Percentiles rank a stretch among this genome's conserved stretches.
These are phyloP conservation scores for Anisodus acutangulus DNA, from an alignment of 257 asterid genomes.

Conservation along the genomic window DNA sequence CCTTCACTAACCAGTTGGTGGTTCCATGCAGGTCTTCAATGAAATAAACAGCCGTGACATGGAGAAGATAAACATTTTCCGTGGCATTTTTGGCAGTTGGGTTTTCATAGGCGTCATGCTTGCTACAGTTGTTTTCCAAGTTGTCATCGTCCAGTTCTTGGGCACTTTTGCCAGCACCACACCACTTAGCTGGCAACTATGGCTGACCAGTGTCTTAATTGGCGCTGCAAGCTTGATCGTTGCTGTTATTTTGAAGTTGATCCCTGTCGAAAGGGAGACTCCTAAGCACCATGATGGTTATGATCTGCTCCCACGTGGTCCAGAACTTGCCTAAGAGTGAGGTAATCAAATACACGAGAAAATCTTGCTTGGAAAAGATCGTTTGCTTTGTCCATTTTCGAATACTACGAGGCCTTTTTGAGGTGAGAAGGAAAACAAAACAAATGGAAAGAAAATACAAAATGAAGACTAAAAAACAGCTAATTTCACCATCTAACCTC, in stretches of 20 bases:
- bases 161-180: conserved; percentile 95
- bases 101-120: conserved; percentile 66
- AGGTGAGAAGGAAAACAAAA: conserved; percentile 10
- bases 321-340: conserved; percentile 40
- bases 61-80: conserved; percentile 83
- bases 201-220: conserved; percentile 65
- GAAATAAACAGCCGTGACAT: conserved; percentile 97
- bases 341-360: not conserved
- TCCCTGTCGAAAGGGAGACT: conserved; percentile 55
- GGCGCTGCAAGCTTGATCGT: conserved; percentile 73
- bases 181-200: conserved; percentile 79
- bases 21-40: conserved; percentile 75
- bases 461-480: conserved; percentile 10
- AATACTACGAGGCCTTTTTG: not conserved
- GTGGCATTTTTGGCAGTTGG: conserved; percentile 71
- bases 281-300: conserved; percentile 72
- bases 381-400: not conserved
- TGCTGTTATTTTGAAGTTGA: conserved; percentile 78
- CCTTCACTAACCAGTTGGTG: conserved; percentile 5
- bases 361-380: not conserved
- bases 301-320: conserved; percentile 65
- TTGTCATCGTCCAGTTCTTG: conserved; percentile 81
- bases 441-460: conserved; percentile 25
- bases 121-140: conserved; percentile 77
- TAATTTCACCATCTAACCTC: conserved; percentile 22